These are phyloP conservation scores for Gamsiella multidivaricata DNA, from an alignment of 192 early-diverging fungal species.

Conservation along the genomic window DNA sequence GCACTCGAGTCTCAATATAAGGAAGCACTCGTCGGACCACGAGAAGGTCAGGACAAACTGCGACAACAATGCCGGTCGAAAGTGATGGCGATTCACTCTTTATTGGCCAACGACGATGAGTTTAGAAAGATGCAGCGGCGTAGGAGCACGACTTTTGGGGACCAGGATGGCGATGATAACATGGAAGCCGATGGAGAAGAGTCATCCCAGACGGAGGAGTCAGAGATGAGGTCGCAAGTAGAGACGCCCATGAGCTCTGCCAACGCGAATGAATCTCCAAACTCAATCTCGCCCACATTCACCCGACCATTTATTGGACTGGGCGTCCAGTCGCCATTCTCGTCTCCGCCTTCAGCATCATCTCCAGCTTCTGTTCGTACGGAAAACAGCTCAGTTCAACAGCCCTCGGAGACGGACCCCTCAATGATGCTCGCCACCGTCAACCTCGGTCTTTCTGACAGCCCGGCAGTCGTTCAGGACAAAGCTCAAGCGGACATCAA, in stretches of 20 bases:
- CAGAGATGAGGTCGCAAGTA: no score
- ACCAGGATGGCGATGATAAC: background rate
- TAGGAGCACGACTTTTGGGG: no score
- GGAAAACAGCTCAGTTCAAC: background rate
- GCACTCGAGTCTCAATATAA: constrained; percentile 18
- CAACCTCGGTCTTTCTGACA: constrained; percentile 2
- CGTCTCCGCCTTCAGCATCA: background rate
- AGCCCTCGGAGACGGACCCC: constrained; percentile 18
- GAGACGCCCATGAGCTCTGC: no score
- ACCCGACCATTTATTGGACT: no score
- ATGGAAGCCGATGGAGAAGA: no score
- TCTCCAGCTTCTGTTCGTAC: background rate
- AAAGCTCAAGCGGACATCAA: no score
- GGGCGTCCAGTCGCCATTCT: no score
- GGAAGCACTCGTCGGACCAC: constrained; percentile 7
- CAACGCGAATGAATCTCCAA: no score
- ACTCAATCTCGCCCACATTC: no score
- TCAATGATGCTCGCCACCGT: constrained; percentile 32
- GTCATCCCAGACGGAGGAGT: no score
- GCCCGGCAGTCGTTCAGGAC: no score
- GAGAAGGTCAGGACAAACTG: constrained; percentile 31
- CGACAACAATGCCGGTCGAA: constrained; percentile 51
- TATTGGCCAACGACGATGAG: constrained; percentile 49
- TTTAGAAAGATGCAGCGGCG: constrained; percentile 22
- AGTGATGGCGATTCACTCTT: constrained; percentile 49